Base-by-base conservation (phyloP, 768 basidiomycete species). In the Tylopilus felleus region DNA sequence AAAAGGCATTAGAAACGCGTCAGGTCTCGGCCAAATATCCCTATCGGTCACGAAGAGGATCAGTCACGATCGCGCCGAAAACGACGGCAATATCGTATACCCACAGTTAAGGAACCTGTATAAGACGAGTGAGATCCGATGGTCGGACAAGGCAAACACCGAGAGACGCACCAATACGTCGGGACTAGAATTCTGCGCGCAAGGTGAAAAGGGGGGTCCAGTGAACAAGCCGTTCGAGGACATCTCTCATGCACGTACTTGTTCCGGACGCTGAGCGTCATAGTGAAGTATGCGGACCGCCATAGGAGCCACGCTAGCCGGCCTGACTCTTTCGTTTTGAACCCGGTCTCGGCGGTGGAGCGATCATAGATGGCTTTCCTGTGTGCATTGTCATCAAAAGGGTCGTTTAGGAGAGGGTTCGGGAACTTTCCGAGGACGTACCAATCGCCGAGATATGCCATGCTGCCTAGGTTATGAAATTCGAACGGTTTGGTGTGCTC, bases 401-500 rank as follows among this genome's bases (percentile, higher is more conserved):
- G 45, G 47, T 19, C n/a, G 23, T 48, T 14, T 59, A 54, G 42
- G 45, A 47, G 40, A 38, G 25, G 53, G 40, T 25, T 23, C 36
- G 28, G 38, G 9, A 46, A 39, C 42, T 25, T 36, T 51, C 27
- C 29, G 40, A 49, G 33, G 13, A 71, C 82, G 43, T 42, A 81
- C 84, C 86, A 90, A 60, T 85, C 80, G 21, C 90, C 90, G 39
- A 93, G 73, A 67, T 92, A 93, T 12, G 92, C 90, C 65, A 93
- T 70, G 52, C 82, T 87, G 8, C 92, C 91, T 44, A 77, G 75
- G 61, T 88, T 86, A 38, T 80, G 76, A 71, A 90, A 93, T 56
- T 77, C 71, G 71, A 94, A 93, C 4, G 83, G 79, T 50, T 75
- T 73, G 3, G 71, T 59, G 6, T 72, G 69, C 23, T 73, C 71